Base-by-base conservation (phyloP, 176 grass and related monocot genomes). In the Juncus inflexus region DNA sequence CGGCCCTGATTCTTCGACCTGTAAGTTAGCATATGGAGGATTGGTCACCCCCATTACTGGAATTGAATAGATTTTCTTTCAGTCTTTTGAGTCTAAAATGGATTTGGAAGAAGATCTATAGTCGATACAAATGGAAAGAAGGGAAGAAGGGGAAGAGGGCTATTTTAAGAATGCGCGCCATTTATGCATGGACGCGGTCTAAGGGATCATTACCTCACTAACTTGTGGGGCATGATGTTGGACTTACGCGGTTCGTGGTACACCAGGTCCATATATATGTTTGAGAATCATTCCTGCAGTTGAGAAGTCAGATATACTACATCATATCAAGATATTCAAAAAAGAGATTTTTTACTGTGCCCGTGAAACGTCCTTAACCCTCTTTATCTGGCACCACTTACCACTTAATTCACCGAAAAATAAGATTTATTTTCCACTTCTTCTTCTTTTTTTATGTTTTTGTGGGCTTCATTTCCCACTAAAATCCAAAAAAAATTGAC, bases 11-110 rank as follows among this genome's bases (percentile, higher is more conserved):
- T 68, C 65, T 67, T 78, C 73, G 4, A 55, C 35, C 58, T 83
- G 75, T 40, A 80, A 77, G 54, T 65, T 70, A 11, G 72, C 19
- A 74, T 64, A 61, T 12, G 80, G 39, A 80, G 59, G 4, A 9
- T 40, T 43, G 55, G 9, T 28, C 35, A 7, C 8, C 42, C 67
- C 41, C 56, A 9, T 58, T 39, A 16, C 16, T 39, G 8, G 53
- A 7, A 6, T 54, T 69, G 3, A 56, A 68, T 7, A 4, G 4
- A 35, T 14, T 15, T 53, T 55, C 3, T 42, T 12, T 47, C 14
- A 35, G 66, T 9, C 3, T 70, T 70, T 47, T 42, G 41, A 38
- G 53, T 42, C 12, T 39, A 43, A 58, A 57, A 70, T 42, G 14
- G 6, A 42, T 70, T 56, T 9, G 53, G 67, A 70, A 70, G 52